Evolutionary conservation across 2,329 filamentous ascomycete genomes (phyloP), one percentile per base, ranked within the genome.

Genomic region (Seiridium cupressi): DNA sequence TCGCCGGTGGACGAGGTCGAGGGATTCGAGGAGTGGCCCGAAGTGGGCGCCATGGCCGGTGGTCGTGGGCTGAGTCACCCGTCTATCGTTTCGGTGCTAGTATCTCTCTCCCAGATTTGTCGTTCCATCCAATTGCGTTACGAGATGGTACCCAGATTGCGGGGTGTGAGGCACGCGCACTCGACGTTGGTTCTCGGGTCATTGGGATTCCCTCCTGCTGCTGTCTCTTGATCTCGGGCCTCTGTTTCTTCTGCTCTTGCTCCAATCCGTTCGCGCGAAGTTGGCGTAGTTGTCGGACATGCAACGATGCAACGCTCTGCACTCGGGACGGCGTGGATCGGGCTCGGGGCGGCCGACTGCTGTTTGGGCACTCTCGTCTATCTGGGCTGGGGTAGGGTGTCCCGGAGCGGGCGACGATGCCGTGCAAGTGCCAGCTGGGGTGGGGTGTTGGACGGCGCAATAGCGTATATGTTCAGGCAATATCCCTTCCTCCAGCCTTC

Each of bases 1-100:
- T 78, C 74, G 67, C 67, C 66, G 31, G 68, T 65, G 55, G 71
- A 69, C 57, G 68, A 58, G 9, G 61, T 59, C 49, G 70, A 68
- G 32, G 68, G 66, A 60, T 68, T 70, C 58, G 68, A 67, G 57
- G 61, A 62, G 57, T 67, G 61, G 58, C 68, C 66, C 64, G 68
- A 70, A 61, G 68, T 70, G 57, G 74, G 75, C 65, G 72, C 71
- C 76, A 77, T 77, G 70, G 68, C 71, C 66, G 66, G 62, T 57
- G 57, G 62, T 66, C 40, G 60, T 58, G 44, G 55, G 38, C 55
- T 26, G 31, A 11, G 18, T 57, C 44, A 44, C 42, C 34, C 55
- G 8, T 13, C 32, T 40, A 36, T 53, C 11, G 35, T n/a, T 26
- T 36, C 36, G 34, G 35, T 38, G n/a, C 51, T 32, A 49, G 47